Conservation (phyloP, 345 rosid species). For the Citrus mangshanensis region DNA sequence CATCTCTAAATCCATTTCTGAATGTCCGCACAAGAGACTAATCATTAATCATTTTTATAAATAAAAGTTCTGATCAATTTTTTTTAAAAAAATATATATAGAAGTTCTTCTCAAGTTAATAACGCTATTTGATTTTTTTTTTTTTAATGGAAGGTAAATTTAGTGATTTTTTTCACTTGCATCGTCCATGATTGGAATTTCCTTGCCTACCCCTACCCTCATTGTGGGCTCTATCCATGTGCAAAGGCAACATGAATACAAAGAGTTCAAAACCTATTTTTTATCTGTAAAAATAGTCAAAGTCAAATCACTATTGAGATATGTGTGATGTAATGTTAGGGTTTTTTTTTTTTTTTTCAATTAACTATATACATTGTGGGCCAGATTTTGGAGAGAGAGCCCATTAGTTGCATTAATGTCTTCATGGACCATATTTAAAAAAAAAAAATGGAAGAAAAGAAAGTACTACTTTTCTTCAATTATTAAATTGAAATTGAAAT, state of each 20-base stretch:
- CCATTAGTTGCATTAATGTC: slow-evolving; percentile 26
- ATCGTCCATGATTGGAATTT: slow-evolving; percentile 4
- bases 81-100: no score
- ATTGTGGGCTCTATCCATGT: slow-evolving; percentile 44
- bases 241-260: slow-evolving; percentile 26
- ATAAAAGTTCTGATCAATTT: no score
- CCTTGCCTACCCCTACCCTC: not conserved
- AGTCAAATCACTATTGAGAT: slow-evolving; percentile 12
- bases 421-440: slow-evolving; percentile 9
- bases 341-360: no score
- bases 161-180: not conserved
- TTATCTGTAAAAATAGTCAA: slow-evolving; percentile 10
- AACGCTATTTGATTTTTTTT: not conserved
- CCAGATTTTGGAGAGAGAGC: slow-evolving; percentile 16
- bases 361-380: not conserved
- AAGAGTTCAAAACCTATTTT: not conserved
- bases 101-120: not conserved
- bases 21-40: not conserved
- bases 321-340: no score
- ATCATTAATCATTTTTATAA: not conserved
- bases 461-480: slow-evolving; percentile 1
- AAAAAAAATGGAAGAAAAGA: not conserved
- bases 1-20: no score
- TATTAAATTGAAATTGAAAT: not conserved
- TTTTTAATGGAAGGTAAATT: not conserved